A percentile compares a stretch with the other conserved stretches of the same genome.
phyloP scores from a whole-genome alignment of 352 stramenopile genomes.

The Pythium dissimile region DNA sequence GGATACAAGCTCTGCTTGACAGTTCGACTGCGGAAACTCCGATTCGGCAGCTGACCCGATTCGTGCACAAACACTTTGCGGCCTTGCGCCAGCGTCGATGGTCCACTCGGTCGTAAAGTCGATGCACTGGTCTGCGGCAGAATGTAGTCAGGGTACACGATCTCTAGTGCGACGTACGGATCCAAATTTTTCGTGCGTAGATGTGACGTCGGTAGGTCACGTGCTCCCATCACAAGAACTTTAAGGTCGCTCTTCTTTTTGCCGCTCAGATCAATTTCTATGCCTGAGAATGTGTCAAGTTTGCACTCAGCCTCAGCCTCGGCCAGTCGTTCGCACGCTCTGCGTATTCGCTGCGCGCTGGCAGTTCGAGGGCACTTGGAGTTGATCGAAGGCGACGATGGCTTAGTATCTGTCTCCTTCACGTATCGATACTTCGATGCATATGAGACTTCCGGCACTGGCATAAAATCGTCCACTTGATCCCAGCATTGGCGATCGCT shows the following conservation, averaged over 20 bases:
- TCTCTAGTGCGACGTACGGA: constrained; percentile 57
- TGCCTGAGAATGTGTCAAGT: constrained; percentile 44
- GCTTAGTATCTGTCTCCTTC: constrained; percentile 23
- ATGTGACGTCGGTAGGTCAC: constrained; percentile 57
- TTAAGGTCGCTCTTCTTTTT: constrained; percentile 53
- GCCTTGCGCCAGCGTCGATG: background rate
- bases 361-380: constrained; percentile 20
- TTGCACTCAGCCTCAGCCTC: constrained; percentile 36
- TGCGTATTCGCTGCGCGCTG: constrained; percentile 44
- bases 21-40: constrained; percentile 51
- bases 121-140: constrained; percentile 5
- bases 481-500: constrained; percentile 36
- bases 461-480: constrained; percentile 46
- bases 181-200: constrained; percentile 71
- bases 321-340: constrained; percentile 57
- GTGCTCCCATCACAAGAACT: constrained; percentile 41
- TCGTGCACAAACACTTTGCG: constrained; percentile 3
- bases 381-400: constrained; percentile 14
- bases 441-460: constrained; percentile 42
- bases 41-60: background rate
- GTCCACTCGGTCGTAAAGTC: background rate
- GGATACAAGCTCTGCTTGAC: constrained; percentile 76
- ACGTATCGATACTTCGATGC: constrained; percentile 37
- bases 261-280: constrained; percentile 59
- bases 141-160: constrained; percentile 54